Conservation (phyloP, 2,329 filamentous ascomycete genomes). For the Xylaria multiplex region DNA sequence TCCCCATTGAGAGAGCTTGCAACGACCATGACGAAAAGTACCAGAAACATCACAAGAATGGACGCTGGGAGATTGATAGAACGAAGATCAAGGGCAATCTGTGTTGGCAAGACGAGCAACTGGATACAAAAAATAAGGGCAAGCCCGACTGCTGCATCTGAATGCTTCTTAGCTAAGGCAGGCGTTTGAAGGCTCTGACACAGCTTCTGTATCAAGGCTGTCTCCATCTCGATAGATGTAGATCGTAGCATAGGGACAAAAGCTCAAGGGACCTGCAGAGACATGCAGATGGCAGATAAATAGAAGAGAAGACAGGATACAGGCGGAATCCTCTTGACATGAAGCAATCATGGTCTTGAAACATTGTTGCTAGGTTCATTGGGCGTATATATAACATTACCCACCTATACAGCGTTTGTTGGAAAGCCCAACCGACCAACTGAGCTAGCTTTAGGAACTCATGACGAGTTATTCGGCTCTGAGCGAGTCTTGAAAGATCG, state of each 20-base stretch:
- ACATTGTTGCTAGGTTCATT: conserved; percentile 30
- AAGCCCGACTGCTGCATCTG: conserved; percentile 44
- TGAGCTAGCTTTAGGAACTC: conserved; percentile 1
- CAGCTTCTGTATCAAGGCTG: conserved; percentile 40
- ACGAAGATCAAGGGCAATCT: conserved; percentile 42
- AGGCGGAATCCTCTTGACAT: conserved; percentile 35
- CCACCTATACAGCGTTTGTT: conserved; percentile 41
- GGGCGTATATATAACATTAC: conserved; percentile 36
- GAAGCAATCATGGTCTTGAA: conserved; percentile 39
- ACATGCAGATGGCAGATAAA: conserved; percentile 38
- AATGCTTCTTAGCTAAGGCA: conserved; percentile 40
- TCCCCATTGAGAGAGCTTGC: conserved; percentile 40
- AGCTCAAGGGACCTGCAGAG: conserved; percentile 34
- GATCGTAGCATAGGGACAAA: conserved; percentile 35
- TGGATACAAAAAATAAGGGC: conserved; percentile 42
- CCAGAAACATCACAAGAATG: conserved; percentile 46
- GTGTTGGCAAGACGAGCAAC: conserved; percentile 44
- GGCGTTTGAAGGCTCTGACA: conserved; percentile 42
- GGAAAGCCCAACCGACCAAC: conserved; percentile 21
- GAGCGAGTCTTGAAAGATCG: conserved; percentile 25
- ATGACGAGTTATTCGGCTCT: conserved; percentile 9
- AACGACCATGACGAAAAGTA: conserved; percentile 40
- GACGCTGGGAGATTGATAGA: conserved; percentile 48
- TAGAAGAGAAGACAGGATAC: conserved; percentile 6
- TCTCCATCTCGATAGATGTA: conserved; percentile 36